Evolutionary conservation across 257 asterid genomes (phyloP).

Genomic region (Echites panduratus): DNA sequence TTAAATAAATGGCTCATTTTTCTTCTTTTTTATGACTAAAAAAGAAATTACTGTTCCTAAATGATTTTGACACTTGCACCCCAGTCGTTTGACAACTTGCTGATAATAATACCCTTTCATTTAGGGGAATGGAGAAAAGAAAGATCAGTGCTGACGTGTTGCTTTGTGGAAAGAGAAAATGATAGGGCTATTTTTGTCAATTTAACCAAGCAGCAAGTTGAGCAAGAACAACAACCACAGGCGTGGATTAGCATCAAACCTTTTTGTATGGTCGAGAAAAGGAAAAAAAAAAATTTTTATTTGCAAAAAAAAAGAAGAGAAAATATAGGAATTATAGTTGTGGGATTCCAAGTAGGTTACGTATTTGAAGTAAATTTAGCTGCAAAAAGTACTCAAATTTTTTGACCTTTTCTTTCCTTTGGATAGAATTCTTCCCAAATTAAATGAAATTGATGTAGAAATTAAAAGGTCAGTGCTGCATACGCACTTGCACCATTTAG

Average conservation of each 20-base stretch:
- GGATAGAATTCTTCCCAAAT: neutral
- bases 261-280: neutral
- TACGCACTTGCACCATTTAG: too few relatives aligned
- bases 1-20: too few relatives aligned
- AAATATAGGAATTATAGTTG: neutral
- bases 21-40: too few relatives aligned
- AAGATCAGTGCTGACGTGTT: constrained; percentile 18
- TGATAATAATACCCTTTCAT: neutral
- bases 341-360: neutral
- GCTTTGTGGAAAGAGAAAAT: constrained; percentile 4
- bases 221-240: constrained; percentile 1
- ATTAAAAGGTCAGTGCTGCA: neutral
- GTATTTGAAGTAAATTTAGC: neutral
- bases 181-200: neutral
- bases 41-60: too few relatives aligned
- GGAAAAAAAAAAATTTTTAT: too few relatives aligned
- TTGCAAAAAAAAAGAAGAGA: neutral
- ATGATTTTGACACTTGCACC: too few relatives aligned
- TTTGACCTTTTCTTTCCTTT: neutral
- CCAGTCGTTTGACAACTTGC: neutral
- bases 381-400: neutral
- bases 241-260: neutral
- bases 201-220: neutral
- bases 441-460: neutral
- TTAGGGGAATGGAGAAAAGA: neutral